Conservation (phyloP, 305 asterid genomes). For the Solanum hybrid region DNA sequence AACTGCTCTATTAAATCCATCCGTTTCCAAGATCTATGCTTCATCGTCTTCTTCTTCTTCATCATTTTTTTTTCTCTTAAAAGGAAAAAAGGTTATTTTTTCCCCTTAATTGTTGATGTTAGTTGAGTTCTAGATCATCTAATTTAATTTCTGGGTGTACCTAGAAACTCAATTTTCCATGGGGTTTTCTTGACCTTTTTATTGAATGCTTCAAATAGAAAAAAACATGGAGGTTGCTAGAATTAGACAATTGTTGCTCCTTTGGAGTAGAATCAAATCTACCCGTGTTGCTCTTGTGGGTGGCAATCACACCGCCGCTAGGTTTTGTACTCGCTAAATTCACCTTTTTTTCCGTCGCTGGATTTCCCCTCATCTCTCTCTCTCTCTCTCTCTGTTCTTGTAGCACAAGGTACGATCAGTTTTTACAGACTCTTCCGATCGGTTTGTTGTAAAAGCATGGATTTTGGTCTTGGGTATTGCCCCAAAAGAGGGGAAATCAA, state of each 20-base stretch:
- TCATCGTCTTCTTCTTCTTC: not conserved
- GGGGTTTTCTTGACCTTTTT: not conserved
- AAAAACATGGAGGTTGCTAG: constrained; percentile 52
- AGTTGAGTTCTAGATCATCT: constrained; percentile 20
- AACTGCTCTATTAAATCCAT: not conserved
- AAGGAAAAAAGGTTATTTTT: not conserved
- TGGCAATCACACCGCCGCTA: constrained; percentile 83
- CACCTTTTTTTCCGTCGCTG: not conserved
- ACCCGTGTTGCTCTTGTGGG: constrained; percentile 66
- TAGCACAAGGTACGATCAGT: not conserved
- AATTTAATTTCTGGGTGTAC: not conserved
- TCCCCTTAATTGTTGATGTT: constrained; percentile 12
- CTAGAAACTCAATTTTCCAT: not conserved
- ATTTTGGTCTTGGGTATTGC: constrained; percentile 14
- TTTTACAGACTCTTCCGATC: not conserved
- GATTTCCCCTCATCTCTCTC: not conserved
- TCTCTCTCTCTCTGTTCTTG: constrained; percentile 2
- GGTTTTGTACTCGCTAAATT: constrained; percentile 70
- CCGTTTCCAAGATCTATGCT: not conserved
- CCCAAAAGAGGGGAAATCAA: constrained; percentile 11
- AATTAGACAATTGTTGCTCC: constrained; percentile 42
- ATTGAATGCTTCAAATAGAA: not conserved
- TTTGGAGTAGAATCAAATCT: constrained; percentile 34
- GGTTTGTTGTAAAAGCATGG: constrained; percentile 20
- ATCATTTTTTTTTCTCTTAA: not conserved